A percentile compares a stretch with the other conserved stretches of the same genome.
These are phyloP conservation scores for Ceratobasidium sp. DNA, from an alignment of 1,284 basidiomycete species.

Conservation along the genomic window DNA sequence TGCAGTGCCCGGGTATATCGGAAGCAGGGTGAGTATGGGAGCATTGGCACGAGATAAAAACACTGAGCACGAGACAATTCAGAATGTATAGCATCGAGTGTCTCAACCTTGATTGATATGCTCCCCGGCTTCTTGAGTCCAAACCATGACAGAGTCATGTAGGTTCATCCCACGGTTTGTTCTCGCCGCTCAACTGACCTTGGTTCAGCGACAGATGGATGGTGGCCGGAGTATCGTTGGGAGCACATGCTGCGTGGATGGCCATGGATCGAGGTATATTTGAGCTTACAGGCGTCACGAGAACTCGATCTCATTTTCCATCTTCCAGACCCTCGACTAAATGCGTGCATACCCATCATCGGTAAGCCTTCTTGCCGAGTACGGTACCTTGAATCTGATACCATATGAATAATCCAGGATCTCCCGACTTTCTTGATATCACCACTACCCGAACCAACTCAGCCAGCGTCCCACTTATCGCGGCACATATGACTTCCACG, in stretches of 20 bases:
- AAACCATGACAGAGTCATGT: constrained; percentile 24
- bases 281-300: neutral
- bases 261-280: constrained; percentile 28
- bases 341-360: constrained; percentile 19
- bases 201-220: constrained; percentile 17
- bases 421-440: constrained; percentile 33
- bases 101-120: constrained; percentile 26
- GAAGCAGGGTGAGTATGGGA: constrained; percentile 8
- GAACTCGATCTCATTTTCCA: neutral
- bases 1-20: constrained; percentile 11
- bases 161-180: neutral
- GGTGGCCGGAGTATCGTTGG: constrained; percentile 27
- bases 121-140: constrained; percentile 19
- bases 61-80: neutral
- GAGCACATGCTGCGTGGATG: constrained; percentile 32
- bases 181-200: neutral
- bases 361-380: neutral
- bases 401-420: constrained; percentile 13
- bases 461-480: neutral
- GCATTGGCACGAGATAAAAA: too few relatives aligned
- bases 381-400: neutral
- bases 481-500: constrained; percentile 7
- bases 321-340: constrained; percentile 13
- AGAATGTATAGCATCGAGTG: constrained; percentile 22
- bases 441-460: constrained; percentile 1